A percentile compares a stretch with the other conserved stretches of the same genome.
phyloP scores from a whole-genome alignment of 257 asterid species.

The Solanum pimpinellifolium region DNA sequence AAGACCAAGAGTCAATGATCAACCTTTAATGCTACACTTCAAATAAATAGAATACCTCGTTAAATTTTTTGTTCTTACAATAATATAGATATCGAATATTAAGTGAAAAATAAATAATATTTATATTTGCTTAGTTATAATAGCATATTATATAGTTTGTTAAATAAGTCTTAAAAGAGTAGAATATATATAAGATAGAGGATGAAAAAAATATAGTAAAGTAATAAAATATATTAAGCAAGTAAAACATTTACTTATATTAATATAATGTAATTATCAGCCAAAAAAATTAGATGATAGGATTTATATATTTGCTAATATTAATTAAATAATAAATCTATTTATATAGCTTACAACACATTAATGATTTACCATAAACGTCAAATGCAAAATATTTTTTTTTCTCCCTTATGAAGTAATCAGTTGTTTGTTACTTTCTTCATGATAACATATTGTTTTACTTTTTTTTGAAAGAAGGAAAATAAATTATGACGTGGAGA shows the following conservation, averaged over 20 bases:
- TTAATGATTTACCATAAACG: not conserved
- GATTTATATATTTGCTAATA: not conserved
- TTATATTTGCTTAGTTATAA: not conserved
- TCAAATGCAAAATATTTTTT: not conserved
- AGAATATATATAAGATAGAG: not conserved
- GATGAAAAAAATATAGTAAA: not conserved
- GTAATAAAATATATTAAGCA: not conserved
- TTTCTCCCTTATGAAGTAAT: not conserved
- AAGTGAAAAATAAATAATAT: not conserved
- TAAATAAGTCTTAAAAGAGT: rapidly evolving
- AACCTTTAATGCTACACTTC: not conserved
- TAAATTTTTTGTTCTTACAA: not conserved
- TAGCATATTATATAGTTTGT: not conserved
- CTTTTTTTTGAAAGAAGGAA: not conserved
- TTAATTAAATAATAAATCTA: not conserved
- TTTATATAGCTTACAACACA: not conserved
- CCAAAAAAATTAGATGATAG: not conserved
- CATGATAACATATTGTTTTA: not conserved
- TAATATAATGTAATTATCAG: not conserved
- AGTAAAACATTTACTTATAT: not conserved
- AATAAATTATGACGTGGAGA: not conserved
- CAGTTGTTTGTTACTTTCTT: not conserved
- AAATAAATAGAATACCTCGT: not conserved
- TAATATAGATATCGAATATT: not conserved
- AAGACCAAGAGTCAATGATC: not conserved